Conservation (phyloP, 2,329 filamentous ascomycete genomes). For the Gaeumannomyces sp. region DNA sequence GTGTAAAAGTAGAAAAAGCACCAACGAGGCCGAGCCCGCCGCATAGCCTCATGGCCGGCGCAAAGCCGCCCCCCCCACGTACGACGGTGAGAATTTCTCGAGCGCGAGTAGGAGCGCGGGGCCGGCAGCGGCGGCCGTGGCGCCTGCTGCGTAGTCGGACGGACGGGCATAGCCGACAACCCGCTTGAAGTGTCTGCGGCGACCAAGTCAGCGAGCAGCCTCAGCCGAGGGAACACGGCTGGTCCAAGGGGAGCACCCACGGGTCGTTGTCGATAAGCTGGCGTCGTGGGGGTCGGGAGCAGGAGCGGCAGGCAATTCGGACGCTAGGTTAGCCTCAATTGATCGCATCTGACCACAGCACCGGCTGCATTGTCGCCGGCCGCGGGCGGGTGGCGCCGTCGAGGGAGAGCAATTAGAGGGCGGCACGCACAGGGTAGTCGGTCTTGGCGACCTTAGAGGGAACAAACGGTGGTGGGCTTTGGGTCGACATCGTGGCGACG, state of each 20-base stretch:
- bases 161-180: constrained; percentile 81
- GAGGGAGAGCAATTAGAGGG: constrained; percentile 15
- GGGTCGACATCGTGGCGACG: constrained; percentile 31
- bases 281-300: constrained; percentile 10
- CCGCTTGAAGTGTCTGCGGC: constrained; percentile 74
- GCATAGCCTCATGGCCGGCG: constrained; percentile 73
- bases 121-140: constrained; percentile 60
- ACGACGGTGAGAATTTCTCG: constrained; percentile 80
- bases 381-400: not conserved
- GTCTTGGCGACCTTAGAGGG: constrained; percentile 75
- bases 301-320: constrained; percentile 13
- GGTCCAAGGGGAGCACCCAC: constrained; percentile 43
- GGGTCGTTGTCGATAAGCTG: constrained; percentile 99
- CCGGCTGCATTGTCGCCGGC: not conserved
- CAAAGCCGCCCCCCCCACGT: constrained; percentile 76
- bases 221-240: not conserved
- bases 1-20: constrained; percentile 80
- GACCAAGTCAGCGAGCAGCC: not conserved
- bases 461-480: constrained; percentile 43
- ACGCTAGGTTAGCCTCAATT: constrained; percentile 10
- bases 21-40: constrained; percentile 67
- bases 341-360: not conserved
- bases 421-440: constrained; percentile 73
- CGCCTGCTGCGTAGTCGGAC: constrained; percentile 73
- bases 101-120: constrained; percentile 70